phyloP scores from a whole-genome alignment of 495 filamentous ascomycete genomes.

The Bacidia gigantensis region DNA sequence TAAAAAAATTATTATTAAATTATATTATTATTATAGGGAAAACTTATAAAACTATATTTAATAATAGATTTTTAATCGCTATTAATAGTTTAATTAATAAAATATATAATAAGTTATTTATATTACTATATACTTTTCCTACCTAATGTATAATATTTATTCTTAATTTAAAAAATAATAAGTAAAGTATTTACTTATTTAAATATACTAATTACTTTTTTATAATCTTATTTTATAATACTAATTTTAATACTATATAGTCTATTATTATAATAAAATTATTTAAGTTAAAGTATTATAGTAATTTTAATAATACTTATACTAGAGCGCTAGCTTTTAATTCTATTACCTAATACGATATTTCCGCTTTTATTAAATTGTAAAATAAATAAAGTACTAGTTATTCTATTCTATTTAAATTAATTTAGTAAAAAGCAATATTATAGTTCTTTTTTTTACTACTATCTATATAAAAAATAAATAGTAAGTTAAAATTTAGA shows the following conservation, averaged over 20 bases:
- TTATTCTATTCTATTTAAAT: background rate
- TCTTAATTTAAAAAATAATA: background rate
- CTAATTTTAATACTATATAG: background rate
- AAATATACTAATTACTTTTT: background rate
- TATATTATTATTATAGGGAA: background rate
- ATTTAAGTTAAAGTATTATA: background rate
- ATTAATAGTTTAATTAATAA: background rate
- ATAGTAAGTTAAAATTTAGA: background rate
- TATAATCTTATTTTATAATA: background rate
- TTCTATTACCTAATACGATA: background rate
- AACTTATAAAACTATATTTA: constrained; percentile 3
- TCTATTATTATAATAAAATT: constrained; percentile 7
- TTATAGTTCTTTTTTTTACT: background rate
- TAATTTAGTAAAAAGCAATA: background rate
- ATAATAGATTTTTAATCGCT: background rate
- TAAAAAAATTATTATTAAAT: background rate
- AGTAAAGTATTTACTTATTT: background rate
- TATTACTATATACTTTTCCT: background rate
- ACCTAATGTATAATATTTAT: background rate
- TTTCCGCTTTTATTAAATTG: background rate
- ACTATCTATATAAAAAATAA: background rate
- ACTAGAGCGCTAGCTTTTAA: background rate
- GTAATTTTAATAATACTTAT: background rate
- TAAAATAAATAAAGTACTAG: background rate
- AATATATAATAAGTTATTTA: background rate